Evolutionary conservation across 768 basidiomycete species (phyloP), one percentile per base, ranked within the genome.

Genomic region (Leccinum broughii): DNA sequence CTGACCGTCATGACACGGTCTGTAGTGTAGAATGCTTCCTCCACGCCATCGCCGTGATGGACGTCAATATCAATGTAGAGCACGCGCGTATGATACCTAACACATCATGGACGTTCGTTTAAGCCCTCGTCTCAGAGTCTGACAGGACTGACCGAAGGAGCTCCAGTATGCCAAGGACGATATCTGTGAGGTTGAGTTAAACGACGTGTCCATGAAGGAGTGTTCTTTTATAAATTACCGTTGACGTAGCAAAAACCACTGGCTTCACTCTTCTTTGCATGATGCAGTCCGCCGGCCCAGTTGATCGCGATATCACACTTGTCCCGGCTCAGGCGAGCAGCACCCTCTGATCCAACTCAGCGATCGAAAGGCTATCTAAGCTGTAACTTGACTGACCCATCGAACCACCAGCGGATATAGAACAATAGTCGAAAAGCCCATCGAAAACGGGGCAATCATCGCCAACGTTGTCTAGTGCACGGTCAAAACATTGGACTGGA

Each of bases 401-500:
- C 0, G 95, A 97, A 3, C 97, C 97, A 51, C 97, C 97, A n/a
- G 97, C 97, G 11, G 97, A 98, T 68, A 99, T 99, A 3, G 96
- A 95, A 72, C 97, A 98, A 72, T 98, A 99, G 67, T 99, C 97
- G 72, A 99, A 99, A 51, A 99, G 77, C 1, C 97, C 97, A 66
- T 99, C 97, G 66, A 99, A 99, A 35, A 98, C 94, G 3, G 97
- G 97, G 75, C 96, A 98, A 74, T 99, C 97, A 68, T 99, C 97
- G 35, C 96, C 97, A 22, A 98, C 95, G 63, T 98, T 98, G 75
- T 96, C 95, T 97, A 64, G 44, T 14, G 11, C 48, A 55, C 44
- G 52, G 28, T 32, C 10, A 13, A 13, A 35, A 24, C 11, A 50
- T 57, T 15, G 61, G 57, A 49, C 32, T 9, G 22, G 59, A 32